These are phyloP conservation scores for Rhizopogon rudus DNA, from an alignment of 768 basidiomycete species.

Conservation along the genomic window DNA sequence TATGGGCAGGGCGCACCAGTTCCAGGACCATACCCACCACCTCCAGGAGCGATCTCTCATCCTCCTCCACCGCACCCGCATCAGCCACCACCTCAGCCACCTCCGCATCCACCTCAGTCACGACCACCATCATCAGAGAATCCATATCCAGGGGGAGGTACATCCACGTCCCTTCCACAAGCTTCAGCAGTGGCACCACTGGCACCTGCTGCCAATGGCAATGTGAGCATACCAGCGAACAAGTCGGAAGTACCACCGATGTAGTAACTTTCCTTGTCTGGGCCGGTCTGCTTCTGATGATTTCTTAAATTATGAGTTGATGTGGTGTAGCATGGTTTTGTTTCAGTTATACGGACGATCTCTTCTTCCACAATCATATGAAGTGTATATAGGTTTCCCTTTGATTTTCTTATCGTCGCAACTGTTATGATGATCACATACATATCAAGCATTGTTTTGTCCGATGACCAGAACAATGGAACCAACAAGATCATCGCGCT, in stretches of 20 bases:
- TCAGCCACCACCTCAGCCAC: slow-evolving; percentile 29
- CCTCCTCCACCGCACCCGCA: slow-evolving; percentile 26
- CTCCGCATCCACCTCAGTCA: slow-evolving; percentile 34
- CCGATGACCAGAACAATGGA: neutral
- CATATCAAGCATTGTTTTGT: neutral
- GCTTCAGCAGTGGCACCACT: slow-evolving; percentile 9
- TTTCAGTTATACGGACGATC: slow-evolving; percentile 21
- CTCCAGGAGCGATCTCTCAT: slow-evolving; percentile 41
- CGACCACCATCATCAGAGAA: slow-evolving; percentile 64
- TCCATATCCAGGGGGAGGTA: slow-evolving; percentile 39
- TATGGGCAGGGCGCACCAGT: slow-evolving; percentile 47
- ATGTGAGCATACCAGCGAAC: slow-evolving; percentile 29
- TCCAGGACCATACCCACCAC: slow-evolving; percentile 40
- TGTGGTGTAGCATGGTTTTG: slow-evolving; percentile 10
- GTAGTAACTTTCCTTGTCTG: slow-evolving; percentile 13
- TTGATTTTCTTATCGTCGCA: slow-evolving; percentile 5
- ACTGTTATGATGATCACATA: slow-evolving; percentile 7
- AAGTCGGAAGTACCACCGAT: slow-evolving; percentile 41
- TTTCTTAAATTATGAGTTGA: neutral
- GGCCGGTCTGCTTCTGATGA: neutral
- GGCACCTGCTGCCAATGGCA: slow-evolving; percentile 37
- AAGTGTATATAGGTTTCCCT: slow-evolving; percentile 22
- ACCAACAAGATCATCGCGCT: too few species aligned
- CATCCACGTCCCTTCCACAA: slow-evolving; percentile 25
- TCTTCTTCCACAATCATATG: slow-evolving; percentile 14